Base-by-base conservation (phyloP, 345 rosid species). In the Litchi chinensis region DNA sequence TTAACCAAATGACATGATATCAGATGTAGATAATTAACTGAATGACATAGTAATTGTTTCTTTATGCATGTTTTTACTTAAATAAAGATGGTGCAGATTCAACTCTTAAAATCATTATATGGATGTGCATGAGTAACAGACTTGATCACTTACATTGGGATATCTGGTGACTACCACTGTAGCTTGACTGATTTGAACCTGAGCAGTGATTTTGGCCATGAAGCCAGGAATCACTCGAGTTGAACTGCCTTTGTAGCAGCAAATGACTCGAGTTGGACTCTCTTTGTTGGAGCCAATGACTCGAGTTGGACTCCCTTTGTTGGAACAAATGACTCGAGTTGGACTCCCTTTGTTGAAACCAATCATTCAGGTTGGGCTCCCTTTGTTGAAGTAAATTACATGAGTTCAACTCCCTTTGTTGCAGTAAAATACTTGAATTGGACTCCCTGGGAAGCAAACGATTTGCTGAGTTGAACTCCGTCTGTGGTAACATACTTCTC, bases 161-260 rank as follows among this genome's bases (percentile, higher is more conserved):
- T 15, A 56, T 48, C 59, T 82, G 86, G 80, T 69, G 78, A 65
- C 59, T 57, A 64, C 79, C 69, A 39, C 76, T 71, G 56, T 70
- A 62, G 24, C 79, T 79, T 63, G 73, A 73, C 62, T 76, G 74
- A 80, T 73, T 78, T n/a, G 86, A 82, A 81, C 80, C 75, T 28
- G 84, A 83, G 85, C 81, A 62, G 59, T 74, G 84, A 77, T 57
- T 74, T 72, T 74, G 91, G 62, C 73, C 74, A 7, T 79, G 54
- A 60, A 70, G 50, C 77, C 77, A 39, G 69, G 77, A 54, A 56
- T 85, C 78, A 57, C 78, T 80, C 46, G 76, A 68, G 46, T 71
- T 70, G 48, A 76, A 70, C 64, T 76, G 26, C 65, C 65, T 8
- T 60, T 60, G 65, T 60, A 6, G 65, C 65, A 60, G 65, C 65